phyloP scores from a whole-genome alignment of 768 basidiomycete genomes.

The Boletus rufocinnamomeus region DNA sequence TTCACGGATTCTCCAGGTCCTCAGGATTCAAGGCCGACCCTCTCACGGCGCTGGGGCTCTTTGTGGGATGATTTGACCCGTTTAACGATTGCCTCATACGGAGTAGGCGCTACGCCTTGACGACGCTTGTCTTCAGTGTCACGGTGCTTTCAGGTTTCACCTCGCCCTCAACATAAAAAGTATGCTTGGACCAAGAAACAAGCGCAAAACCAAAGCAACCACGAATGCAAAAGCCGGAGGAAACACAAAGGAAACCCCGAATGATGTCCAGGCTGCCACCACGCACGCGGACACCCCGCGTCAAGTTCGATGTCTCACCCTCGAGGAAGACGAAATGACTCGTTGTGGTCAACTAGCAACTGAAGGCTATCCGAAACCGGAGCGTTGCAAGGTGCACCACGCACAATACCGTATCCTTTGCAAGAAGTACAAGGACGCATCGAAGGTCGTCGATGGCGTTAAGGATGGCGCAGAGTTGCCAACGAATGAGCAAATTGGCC shows the following conservation, averaged over 20 bases:
- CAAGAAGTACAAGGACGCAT: slow-evolving; percentile 32
- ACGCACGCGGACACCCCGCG: not conserved
- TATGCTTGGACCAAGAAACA: slow-evolving; percentile 16
- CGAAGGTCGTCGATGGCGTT: slow-evolving; percentile 26
- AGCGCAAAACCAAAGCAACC: slow-evolving; percentile 7
- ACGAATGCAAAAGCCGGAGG: not conserved
- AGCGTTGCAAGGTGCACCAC: slow-evolving; percentile 30
- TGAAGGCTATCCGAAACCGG: slow-evolving; percentile 17
- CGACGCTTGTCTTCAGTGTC: not conserved
- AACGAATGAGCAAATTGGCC: slow-evolving; percentile 14
- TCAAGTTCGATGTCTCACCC: slow-evolving; percentile 20
- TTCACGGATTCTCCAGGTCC: not conserved
- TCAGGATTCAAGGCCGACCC: not conserved
- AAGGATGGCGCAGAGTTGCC: slow-evolving; percentile 20
- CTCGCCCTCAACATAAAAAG: not conserved
- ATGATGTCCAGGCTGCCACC: not conserved
- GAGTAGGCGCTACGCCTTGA: not conserved
- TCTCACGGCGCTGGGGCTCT: not conserved
- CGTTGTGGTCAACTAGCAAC: slow-evolving; percentile 24
- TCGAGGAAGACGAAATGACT: slow-evolving; percentile 31
- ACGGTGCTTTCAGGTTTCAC: too few species aligned
- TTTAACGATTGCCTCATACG: not conserved
- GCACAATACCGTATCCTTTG: slow-evolving; percentile 28
- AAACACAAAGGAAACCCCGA: too few species aligned
- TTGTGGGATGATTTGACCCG: not conserved